These are phyloP conservation scores for Linnemannia schmuckeri DNA, from an alignment of 192 early-diverging fungal species.

Conservation along the genomic window DNA sequence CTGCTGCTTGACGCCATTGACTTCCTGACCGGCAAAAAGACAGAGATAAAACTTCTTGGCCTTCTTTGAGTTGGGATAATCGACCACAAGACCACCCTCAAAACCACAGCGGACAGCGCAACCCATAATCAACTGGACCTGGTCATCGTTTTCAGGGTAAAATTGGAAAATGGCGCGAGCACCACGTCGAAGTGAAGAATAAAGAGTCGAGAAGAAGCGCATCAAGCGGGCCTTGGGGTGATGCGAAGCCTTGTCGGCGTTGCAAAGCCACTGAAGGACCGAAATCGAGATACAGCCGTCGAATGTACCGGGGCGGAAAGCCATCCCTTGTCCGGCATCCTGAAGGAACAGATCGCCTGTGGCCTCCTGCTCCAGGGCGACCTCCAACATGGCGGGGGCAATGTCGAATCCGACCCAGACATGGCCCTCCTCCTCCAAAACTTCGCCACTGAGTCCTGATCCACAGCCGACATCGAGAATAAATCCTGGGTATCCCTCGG, in stretches of 20 bases:
- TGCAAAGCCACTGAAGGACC: conserved; percentile 98
- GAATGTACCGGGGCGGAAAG: conserved; percentile 95
- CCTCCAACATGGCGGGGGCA: conserved; percentile 93
- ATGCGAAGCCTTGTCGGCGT: conserved; percentile 94
- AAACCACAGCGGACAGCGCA: conserved; percentile 93
- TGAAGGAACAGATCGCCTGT: conserved; percentile 96
- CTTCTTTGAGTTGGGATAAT: conserved; percentile 96
- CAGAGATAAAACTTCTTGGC: conserved; percentile 98
- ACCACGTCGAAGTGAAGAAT: conserved; percentile 88
- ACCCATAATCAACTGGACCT: conserved; percentile 93
- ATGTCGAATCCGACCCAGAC: conserved; percentile 98
- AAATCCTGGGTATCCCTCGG: conserved; percentile 77
- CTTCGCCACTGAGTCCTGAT: conserved; percentile 95
- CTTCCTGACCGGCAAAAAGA: conserved; percentile 91
- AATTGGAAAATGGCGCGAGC: conserved; percentile 98
- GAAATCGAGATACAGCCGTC: conserved; percentile 90
- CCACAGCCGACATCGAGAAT: conserved; percentile 98
- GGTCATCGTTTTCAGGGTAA: conserved; percentile 96
- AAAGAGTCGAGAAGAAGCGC: conserved; percentile 94
- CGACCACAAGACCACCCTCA: conserved; percentile 94
- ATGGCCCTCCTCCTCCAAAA: conserved; percentile 95
- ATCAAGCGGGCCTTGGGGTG: conserved; percentile 84
- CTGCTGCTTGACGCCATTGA: conserved; percentile 61
- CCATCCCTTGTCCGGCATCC: conserved; percentile 96
- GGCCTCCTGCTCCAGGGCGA: conserved; percentile 91